A percentile compares a stretch with the other conserved stretches of the same genome.
These are phyloP conservation scores for Colletotrichum truncatum DNA, from an alignment of 2,329 filamentous ascomycete species.

Conservation along the genomic window DNA sequence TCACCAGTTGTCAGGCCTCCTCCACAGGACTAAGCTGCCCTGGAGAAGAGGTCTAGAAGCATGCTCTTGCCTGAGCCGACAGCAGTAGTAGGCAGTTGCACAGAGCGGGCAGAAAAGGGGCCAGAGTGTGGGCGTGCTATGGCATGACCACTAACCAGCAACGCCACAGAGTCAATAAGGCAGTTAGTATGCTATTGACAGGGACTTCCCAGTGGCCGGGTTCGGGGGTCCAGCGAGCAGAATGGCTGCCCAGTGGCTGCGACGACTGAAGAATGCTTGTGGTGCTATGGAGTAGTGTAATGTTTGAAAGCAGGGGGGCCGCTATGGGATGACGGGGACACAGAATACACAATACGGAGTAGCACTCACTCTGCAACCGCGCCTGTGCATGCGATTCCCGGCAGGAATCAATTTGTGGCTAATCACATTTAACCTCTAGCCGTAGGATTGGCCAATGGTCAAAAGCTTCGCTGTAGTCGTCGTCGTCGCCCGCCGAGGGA, in stretches of 20 bases:
- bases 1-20: neutral
- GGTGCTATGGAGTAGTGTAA: neutral
- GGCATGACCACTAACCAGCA: neutral
- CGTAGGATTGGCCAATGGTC: neutral
- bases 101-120: constrained; percentile 6
- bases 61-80: constrained; percentile 14
- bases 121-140: neutral
- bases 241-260: constrained; percentile 23
- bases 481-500: neutral
- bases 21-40: neutral
- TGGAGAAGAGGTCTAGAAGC: constrained; percentile 23
- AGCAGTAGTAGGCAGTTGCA: neutral
- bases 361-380: neutral
- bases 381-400: neutral
- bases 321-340: neutral
- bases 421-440: neutral
- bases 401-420: neutral
- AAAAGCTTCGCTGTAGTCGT: too few relatives aligned
- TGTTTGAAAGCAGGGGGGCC: constrained; percentile 10
- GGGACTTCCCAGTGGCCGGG: neutral
- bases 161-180: neutral
- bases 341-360: neutral
- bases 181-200: neutral
- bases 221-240: constrained; percentile 11
- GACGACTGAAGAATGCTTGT: neutral